Base-by-base conservation (phyloP, 1,139 yeast species). In the Starmera stellimalicola region DNA sequence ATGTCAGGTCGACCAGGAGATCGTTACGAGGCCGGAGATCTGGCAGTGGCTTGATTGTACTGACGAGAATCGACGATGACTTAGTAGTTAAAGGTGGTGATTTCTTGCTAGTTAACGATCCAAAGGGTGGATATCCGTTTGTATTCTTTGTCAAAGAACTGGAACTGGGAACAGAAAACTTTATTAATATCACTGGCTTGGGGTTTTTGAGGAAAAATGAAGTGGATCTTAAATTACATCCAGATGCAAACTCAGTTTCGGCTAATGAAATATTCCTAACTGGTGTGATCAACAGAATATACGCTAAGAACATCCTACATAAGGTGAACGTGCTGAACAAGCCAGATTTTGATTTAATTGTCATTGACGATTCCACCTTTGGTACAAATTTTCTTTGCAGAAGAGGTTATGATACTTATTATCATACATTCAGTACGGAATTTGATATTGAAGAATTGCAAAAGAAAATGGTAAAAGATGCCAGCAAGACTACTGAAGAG, bases 201-300 rank as follows among this genome's bases (percentile, higher is more conserved):
- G 34, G 33, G n/a, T 38, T 46, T 10, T 26, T 43, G 10, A 29
- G 42, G 16, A 18, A 26, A 3, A 14, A 30, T 2, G 51, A 47
- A 14, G 44, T 46, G 5, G 18, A 17, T 24, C 12, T 22, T 3
- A 33, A 37, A 7, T 33, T 37, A 3, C 20, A 22, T n/a, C 48
- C 48, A 8, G 33, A 22, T 2, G 14, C 6, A 22, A 44, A 29
- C 3, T 30, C 43, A 1, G 18, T 33, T 10, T 28, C 29, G 0
- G 15, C 18, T 15, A 45, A 44, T 20, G 53, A 49, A 31, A 4
- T 49, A 7, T 49, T 43, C 32, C 30, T 49, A n/a, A 44, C 51
- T 0, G 31, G 42, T 22, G 41, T 42, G 1, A 16, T 36, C 5
- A 33, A 32, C 6, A 27, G 32, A 7, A 22, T 47, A 5, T 33